A percentile compares a stretch with the other conserved stretches of the same genome.
Conservation (phyloP, 2,329 filamentous ascomycete species). For the Clarireedia paspali region DNA sequence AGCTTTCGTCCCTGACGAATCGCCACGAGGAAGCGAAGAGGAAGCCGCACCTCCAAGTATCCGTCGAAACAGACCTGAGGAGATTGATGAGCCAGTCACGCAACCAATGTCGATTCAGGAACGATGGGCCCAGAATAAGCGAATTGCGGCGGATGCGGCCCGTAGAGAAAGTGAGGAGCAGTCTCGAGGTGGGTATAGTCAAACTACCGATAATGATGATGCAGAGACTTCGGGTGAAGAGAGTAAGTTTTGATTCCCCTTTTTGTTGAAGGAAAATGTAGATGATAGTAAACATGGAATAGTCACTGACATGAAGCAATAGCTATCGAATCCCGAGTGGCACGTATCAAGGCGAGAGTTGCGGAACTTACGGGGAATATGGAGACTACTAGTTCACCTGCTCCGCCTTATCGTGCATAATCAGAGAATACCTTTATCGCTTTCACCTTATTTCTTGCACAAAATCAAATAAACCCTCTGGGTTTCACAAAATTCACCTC, state of each 20-base stretch:
- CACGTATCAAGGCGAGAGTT: constrained; percentile 94
- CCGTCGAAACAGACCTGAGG: constrained; percentile 13
- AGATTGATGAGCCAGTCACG: constrained; percentile 27
- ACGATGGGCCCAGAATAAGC: constrained; percentile 92
- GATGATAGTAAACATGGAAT: neutral
- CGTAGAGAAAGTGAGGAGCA: constrained; percentile 60
- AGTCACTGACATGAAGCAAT: constrained; percentile 21
- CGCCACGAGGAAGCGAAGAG: constrained; percentile 32
- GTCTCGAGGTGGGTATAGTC: constrained; percentile 44
- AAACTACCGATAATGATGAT: constrained; percentile 60
- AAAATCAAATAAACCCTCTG: no score
- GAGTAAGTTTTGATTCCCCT: constrained; percentile 51
- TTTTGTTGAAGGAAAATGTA: neutral
- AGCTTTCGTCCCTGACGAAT: constrained; percentile 57
- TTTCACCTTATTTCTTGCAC: no score
- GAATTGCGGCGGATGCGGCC: constrained; percentile 80
- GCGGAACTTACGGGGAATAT: constrained; percentile 86
- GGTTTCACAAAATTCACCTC: neutral
- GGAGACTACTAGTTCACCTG: constrained; percentile 37
- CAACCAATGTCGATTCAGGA: constrained; percentile 42
- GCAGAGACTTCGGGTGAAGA: constrained; percentile 94
- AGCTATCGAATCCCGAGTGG: constrained; percentile 95
- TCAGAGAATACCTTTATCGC: no score
- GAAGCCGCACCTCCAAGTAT: constrained; percentile 31
- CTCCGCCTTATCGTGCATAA: neutral